Base-by-base conservation (phyloP, 345 rosid species). In the Citrus inodora region DNA sequence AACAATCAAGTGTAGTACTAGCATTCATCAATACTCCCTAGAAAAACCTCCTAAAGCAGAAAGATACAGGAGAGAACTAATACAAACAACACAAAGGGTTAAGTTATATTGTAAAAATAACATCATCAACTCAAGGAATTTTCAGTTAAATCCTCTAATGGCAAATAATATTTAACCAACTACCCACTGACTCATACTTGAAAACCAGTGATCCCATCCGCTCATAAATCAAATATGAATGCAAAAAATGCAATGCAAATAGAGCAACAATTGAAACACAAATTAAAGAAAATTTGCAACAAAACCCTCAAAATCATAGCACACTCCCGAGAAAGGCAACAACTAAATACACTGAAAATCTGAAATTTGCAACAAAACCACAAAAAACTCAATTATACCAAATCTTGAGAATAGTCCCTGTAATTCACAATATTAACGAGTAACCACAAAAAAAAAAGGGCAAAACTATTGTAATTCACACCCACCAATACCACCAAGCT, bases 401-500 rank as follows among this genome's bases (percentile, higher is more conserved):
- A 51, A 14, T 42, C 25, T 35, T 58, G 33, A 65, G 53, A 38
- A 71, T 59, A 17, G 19, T 30, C 64, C 33, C 32, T 13, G 22
- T 22, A 14, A 67, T 11, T 61, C 35, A 19, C 24, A 53, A 71
- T n/a, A 77, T 27, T 30, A 17, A 56, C 55, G 53, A 58, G 56
- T 48, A 83, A 79, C 80, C 78, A n/a, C 27, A 63, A 5, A 25
- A 35, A 25, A 25, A 77, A 76, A 72, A 1, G 42, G 17, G 51
- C 51, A 1, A 33, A 25, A 7, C 24, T 33, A 40, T 48, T 42
- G 56, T 21, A 60, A 48, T 73, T 67, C 22, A 61, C 30, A 87
- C 90, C 42, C 67, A 87, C 92, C 90, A 75, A 83, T 59, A 40
- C 81, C 82, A 51, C 74, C 80, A 68, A 76, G 77, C 77, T 80